Evolutionary conservation across 1,284 basidiomycete species (phyloP).

Genomic region (Boletus smithii): DNA sequence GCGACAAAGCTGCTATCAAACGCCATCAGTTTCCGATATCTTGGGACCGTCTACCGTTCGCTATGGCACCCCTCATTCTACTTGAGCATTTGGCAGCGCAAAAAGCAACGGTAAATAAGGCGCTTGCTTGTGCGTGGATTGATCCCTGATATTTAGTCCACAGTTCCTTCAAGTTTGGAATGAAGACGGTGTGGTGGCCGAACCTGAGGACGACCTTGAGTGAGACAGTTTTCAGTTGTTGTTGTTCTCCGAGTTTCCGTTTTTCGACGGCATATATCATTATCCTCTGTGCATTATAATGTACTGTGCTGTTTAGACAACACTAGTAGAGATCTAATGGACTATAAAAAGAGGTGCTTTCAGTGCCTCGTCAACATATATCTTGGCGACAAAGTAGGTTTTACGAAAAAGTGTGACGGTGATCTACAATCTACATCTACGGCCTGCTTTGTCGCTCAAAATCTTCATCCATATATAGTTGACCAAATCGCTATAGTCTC

Average conservation of each 20-base stretch:
- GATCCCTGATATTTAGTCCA: slow-evolving; percentile 3
- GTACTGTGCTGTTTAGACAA: slow-evolving; percentile 24
- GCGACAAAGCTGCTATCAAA: slow-evolving; percentile 74
- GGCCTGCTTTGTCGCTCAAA: too few relatives aligned
- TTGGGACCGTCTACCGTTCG: slow-evolving; percentile 73
- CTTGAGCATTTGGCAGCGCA: slow-evolving; percentile 57
- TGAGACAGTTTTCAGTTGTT: slow-evolving; percentile 15
- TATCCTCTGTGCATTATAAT: slow-evolving; percentile 30
- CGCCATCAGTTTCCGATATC: slow-evolving; percentile 59
- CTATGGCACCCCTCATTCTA: slow-evolving; percentile 53
- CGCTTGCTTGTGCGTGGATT: background rate
- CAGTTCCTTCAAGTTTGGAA: slow-evolving; percentile 80
- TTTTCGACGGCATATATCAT: slow-evolving; percentile 23
- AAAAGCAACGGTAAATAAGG: slow-evolving; percentile 49
- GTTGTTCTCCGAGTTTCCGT: too few relatives aligned
- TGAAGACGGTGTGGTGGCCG: slow-evolving; percentile 71
- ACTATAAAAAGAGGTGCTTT: too few relatives aligned
- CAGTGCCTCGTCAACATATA: background rate
- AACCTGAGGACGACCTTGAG: slow-evolving; percentile 54
- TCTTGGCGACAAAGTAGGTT: too few relatives aligned
- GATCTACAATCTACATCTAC: too few relatives aligned
- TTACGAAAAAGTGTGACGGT: too few relatives aligned
- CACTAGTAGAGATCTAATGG: slow-evolving; percentile 15
- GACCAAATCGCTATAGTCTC: slow-evolving; percentile 13
- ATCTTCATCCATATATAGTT: too few relatives aligned